Percentiles rank a stretch among this genome's conserved stretches.
Evolutionary conservation across 2,329 filamentous ascomycete species (phyloP).

Genomic region (Neofusicoccum sp.): DNA sequence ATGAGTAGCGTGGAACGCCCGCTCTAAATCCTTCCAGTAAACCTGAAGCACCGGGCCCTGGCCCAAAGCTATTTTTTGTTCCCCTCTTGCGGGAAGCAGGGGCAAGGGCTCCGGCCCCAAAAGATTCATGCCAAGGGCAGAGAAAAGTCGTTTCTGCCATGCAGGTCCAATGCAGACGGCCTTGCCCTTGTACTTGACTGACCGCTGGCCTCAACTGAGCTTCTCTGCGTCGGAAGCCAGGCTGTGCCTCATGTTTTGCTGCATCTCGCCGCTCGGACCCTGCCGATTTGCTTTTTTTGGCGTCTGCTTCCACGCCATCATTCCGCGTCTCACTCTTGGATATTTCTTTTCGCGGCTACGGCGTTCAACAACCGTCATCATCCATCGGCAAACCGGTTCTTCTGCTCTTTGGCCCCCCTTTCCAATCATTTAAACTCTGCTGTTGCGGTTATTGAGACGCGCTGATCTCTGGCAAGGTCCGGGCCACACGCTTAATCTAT

Average conservation of each 20-base stretch:
- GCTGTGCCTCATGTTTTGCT: not conserved
- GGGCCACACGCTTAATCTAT: not conserved
- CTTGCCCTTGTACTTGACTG: not conserved
- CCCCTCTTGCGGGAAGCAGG: not conserved
- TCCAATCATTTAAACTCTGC: not conserved
- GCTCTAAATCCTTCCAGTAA: not conserved
- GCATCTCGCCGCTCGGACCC: not conserved
- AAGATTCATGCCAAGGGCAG: not conserved
- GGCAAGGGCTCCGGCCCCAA: not conserved
- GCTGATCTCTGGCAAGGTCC: slow-evolving; percentile 1
- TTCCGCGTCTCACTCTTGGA: not conserved
- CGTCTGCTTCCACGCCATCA: not conserved
- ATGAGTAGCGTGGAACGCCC: not conserved
- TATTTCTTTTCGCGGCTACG: not conserved
- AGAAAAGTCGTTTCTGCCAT: not conserved
- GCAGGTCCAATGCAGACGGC: slow-evolving; percentile 5
- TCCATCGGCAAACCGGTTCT: not conserved
- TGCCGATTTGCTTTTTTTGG: not conserved
- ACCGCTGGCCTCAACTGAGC: not conserved
- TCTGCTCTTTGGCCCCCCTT: not conserved
- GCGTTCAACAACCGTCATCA: not conserved
- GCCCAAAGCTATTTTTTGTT: not conserved
- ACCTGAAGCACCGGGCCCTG: slow-evolving; percentile 4
- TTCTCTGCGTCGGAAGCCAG: not conserved
- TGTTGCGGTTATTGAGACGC: not conserved